Evolutionary conservation across 768 basidiomycete genomes (phyloP).

Genomic region (Mycena chlorophos): DNA sequence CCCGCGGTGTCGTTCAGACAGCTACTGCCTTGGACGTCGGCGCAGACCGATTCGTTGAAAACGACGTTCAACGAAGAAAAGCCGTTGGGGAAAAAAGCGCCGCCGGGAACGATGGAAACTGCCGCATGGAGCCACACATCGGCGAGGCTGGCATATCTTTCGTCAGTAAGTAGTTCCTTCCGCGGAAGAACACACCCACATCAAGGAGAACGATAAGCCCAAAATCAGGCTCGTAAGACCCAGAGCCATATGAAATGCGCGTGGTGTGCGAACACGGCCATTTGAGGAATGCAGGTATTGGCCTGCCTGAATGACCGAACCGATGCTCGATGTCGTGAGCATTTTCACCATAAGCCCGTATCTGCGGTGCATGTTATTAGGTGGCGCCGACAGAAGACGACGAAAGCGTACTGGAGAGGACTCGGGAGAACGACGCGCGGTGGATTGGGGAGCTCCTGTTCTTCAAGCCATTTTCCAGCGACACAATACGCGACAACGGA

Average conservation of each 20-base stretch:
- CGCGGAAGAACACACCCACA: slow-evolving; percentile 6
- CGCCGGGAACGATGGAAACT: slow-evolving; percentile 8
- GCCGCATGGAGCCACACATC: slow-evolving; percentile 21
- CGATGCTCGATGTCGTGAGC: slow-evolving; percentile 9
- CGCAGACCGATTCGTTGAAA: slow-evolving; percentile 15
- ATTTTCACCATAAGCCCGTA: slow-evolving; percentile 19
- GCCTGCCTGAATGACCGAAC: slow-evolving; percentile 9
- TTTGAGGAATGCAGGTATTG: slow-evolving; percentile 1
- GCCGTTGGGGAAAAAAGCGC: background rate
- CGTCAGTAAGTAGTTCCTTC: background rate
- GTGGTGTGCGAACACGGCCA: slow-evolving; percentile 7
- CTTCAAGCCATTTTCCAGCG: slow-evolving; percentile 18
- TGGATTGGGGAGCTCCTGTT: slow-evolving; percentile 13
- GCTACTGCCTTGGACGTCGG: background rate
- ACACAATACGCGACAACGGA: slow-evolving; percentile 19
- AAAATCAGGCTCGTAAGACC: slow-evolving; percentile 12
- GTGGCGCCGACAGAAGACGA: background rate
- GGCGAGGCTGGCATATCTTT: slow-evolving; percentile 11
- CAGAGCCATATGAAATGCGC: slow-evolving; percentile 16
- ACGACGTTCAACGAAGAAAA: background rate
- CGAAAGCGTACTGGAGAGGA: slow-evolving; percentile 14
- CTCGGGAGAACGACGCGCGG: slow-evolving; percentile 13
- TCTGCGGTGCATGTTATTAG: background rate
- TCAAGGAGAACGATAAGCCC: slow-evolving; percentile 13
- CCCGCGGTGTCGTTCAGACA: slow-evolving; percentile 11